Base-by-base conservation (phyloP, 2,329 filamentous ascomycete genomes). In the Cercospora nicotianae region DNA sequence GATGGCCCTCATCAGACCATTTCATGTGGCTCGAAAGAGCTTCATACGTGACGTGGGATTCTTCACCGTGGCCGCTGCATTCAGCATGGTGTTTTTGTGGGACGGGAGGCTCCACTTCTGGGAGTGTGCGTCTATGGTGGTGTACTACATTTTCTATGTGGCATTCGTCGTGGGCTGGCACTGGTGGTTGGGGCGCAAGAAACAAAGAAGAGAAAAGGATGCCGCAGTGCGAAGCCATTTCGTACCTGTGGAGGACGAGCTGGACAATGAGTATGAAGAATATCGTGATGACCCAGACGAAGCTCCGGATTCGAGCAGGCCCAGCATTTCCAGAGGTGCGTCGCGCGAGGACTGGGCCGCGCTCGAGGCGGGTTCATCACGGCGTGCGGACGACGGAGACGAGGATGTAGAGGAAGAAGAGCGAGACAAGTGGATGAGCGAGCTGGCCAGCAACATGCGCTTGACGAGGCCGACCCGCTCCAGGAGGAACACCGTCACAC, bases 1-100 rank as follows among this genome's bases (percentile, higher is more conserved):
- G 65, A 99, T 99, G 95, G 95, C 94, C 13, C 81, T 99, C 65
- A 94, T 97, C n/a, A 87, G 92, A 71, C 95, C 97, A 64, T 99
- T 99, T 79, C 91, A 90, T 72, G 95, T 99, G 63, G 91, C 92
- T 63, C 90, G 89, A 75, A 92, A 91, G 79, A 95, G 93, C 39
- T 99, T 98, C 77, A 87, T 97, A 23, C 87, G 95, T 72, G 95
- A 99, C 76, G 91, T 98, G 10, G 87, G 89, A 67, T 99, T 97
- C 82, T 99, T 99, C 79, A 91, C 96, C 66, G 84, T 92, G 12
- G 92, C 95, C 1, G 90, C 95, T 16, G 86, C 86, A 68, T 97
- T 98, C 80, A 93, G 91, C 77, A 91, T 97, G 86, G 82, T 90
- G 2, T 94, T 98, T 74, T 81, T 99, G 20, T 89, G 90, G 39